phyloP scores from a whole-genome alignment of 2,329 filamentous ascomycete species.

The Clonostachys chloroleuca region DNA sequence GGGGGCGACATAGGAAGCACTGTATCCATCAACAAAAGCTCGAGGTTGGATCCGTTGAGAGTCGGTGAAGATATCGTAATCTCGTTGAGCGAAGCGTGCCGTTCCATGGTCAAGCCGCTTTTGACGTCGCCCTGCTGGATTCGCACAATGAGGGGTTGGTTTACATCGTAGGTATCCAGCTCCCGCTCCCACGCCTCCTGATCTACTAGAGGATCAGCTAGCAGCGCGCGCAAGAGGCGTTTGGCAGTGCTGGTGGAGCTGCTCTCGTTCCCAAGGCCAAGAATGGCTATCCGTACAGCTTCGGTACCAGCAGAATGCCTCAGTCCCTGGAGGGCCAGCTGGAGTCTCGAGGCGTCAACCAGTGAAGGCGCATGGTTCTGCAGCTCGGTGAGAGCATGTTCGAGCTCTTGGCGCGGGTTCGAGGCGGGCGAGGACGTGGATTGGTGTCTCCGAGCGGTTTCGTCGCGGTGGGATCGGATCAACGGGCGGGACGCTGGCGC shows the following conservation, averaged over 20 bases:
- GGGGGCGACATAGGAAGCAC: slow-evolving; percentile 24
- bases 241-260: slow-evolving; percentile 46
- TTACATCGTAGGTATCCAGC: slow-evolving; percentile 44
- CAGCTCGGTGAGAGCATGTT: slow-evolving; percentile 54
- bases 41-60: slow-evolving; percentile 57
- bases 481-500: slow-evolving; percentile 10
- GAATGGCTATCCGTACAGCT: slow-evolving; percentile 53
- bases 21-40: slow-evolving; percentile 55
- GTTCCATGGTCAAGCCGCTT: slow-evolving; percentile 18
- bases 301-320: slow-evolving; percentile 52
- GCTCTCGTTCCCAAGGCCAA: slow-evolving; percentile 37
- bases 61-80: slow-evolving; percentile 59
- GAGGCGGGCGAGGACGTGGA: slow-evolving; percentile 16
- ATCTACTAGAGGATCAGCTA: slow-evolving; percentile 64
- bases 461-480: slow-evolving; percentile 9
- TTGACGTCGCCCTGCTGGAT: slow-evolving; percentile 28
- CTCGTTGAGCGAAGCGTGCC: slow-evolving; percentile 42
- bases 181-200: slow-evolving; percentile 64
- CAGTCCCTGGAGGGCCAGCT: slow-evolving; percentile 65
- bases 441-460: slow-evolving; percentile 16
- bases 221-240: slow-evolving; percentile 61
- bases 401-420: slow-evolving; percentile 47
- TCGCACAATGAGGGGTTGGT: slow-evolving; percentile 59
- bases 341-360: slow-evolving; percentile 65
- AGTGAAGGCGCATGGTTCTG: slow-evolving; percentile 56